A percentile compares a stretch with the other conserved stretches of the same genome.
These are phyloP conservation scores for Thinopyrum obtusiflorum DNA, from an alignment of 202 grass and related monocot genomes.

Conservation along the genomic window DNA sequence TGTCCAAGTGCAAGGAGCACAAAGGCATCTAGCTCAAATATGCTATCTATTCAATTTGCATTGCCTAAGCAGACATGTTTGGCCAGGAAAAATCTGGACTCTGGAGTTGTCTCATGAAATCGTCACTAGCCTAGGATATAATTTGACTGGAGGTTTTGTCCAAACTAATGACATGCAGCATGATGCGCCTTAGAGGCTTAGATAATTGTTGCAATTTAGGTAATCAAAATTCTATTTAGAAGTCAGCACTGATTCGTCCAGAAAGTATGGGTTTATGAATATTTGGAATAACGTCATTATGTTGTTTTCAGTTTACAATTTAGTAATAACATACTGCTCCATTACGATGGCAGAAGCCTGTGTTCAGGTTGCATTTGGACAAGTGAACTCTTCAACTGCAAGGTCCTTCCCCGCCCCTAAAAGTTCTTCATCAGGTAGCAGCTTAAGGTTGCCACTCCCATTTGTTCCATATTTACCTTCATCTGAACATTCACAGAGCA, in stretches of 20 bases:
- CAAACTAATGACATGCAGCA: not conserved
- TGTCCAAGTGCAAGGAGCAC: not conserved
- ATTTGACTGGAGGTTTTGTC: no score
- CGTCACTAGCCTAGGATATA: not conserved
- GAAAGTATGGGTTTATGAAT: not conserved
- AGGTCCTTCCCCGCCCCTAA: slow-evolving; percentile 30
- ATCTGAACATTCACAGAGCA: not conserved
- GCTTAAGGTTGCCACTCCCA: not conserved
- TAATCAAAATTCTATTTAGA: not conserved
- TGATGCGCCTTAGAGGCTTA: not conserved
- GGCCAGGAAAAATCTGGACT: not conserved
- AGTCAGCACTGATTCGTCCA: not conserved
- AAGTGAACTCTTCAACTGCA: slow-evolving; percentile 31
- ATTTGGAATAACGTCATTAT: not conserved
- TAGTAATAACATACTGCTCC: not conserved
- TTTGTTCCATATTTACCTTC: slow-evolving; percentile 14
- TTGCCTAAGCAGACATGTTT: not conserved
- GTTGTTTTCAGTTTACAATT: not conserved
- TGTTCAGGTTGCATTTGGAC: slow-evolving; percentile 56
- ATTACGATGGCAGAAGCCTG: slow-evolving; percentile 5
- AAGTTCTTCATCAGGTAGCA: slow-evolving; percentile 28
- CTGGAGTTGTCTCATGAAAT: not conserved
- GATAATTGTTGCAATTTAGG: not conserved
- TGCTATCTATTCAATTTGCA: not conserved
- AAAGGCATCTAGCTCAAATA: not conserved